These are phyloP conservation scores for Podochytrium sp. DNA, from an alignment of 192 early-diverging fungal genomes.

Conservation along the genomic window DNA sequence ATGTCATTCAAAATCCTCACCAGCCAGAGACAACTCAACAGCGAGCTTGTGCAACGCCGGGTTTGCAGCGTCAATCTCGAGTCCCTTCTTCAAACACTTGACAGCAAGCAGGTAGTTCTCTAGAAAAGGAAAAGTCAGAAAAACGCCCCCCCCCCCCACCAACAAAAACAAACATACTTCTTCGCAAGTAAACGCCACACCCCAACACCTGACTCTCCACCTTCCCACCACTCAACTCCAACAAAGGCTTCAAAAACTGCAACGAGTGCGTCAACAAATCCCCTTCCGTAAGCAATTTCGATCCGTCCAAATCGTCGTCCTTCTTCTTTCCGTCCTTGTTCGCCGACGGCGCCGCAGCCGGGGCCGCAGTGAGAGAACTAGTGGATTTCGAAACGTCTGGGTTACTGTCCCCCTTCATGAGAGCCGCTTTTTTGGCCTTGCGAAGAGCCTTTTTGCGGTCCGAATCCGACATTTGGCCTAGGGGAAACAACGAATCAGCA, in stretches of 20 bases:
- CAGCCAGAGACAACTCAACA: conserved; percentile 25
- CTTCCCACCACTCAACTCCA: conserved; percentile 53
- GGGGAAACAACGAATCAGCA: neutral
- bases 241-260: conserved; percentile 76
- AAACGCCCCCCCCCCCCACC: neutral
- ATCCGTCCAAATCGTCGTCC: conserved; percentile 76
- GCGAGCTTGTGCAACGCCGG: conserved; percentile 38
- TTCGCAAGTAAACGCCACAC: conserved; percentile 69
- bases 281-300: conserved; percentile 63
- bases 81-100: conserved; percentile 56
- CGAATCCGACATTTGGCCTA: conserved; percentile 67
- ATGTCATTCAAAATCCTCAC: neutral
- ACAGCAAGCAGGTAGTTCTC: conserved; percentile 73
- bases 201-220: conserved; percentile 70
- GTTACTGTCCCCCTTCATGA: conserved; percentile 61
- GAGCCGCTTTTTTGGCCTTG: conserved; percentile 77
- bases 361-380: conserved; percentile 34
- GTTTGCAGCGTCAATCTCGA: conserved; percentile 21
- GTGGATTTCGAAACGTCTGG: conserved; percentile 47
- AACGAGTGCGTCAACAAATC: conserved; percentile 77
- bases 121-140: conserved; percentile 6
- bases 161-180: conserved; percentile 44
- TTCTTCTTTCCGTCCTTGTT: conserved; percentile 32
- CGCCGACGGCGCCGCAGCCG: conserved; percentile 24
- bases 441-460: conserved; percentile 79